A percentile compares a stretch with the other conserved stretches of the same genome.
Conservation (phyloP, 768 basidiomycete species). For the Psilocybe tampanensis region DNA sequence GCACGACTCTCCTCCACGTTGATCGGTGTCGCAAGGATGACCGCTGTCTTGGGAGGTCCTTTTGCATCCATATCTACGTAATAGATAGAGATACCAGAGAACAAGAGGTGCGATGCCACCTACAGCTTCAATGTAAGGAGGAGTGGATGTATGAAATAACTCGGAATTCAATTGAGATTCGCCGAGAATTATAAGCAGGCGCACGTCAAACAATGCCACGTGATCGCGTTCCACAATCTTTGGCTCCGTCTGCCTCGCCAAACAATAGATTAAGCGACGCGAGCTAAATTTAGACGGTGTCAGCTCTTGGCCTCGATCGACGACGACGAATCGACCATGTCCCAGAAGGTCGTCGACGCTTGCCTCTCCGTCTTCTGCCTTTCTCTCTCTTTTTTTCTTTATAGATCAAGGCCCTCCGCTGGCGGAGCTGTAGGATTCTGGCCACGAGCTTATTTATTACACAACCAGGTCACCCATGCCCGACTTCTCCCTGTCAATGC, state of each 20-base stretch:
- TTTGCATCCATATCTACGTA: slow-evolving; percentile 9
- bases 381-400: slow-evolving; percentile 14
- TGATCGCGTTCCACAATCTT: not conserved
- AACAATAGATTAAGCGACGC: not conserved
- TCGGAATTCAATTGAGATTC: no score
- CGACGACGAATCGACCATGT: no score
- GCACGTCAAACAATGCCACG: not conserved
- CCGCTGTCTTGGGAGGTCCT: slow-evolving; percentile 20
- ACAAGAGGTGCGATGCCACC: not conserved
- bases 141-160: no score
- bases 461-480: slow-evolving; percentile 54
- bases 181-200: no score
- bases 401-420: slow-evolving; percentile 7
- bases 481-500: slow-evolving; percentile 50
- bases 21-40: slow-evolving; percentile 26
- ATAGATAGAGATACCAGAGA: not conserved
- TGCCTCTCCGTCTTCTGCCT: slow-evolving; percentile 14
- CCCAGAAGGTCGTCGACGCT: slow-evolving; percentile 6
- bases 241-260: not conserved
- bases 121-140: not conserved
- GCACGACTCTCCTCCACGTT: slow-evolving; percentile 63
- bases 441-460: slow-evolving; percentile 44
- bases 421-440: not conserved
- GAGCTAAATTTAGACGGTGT: not conserved
- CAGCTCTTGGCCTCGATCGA: slow-evolving; percentile 8